These are phyloP conservation scores for Saccharomyces jurei DNA, from an alignment of 805 yeast species.

Conservation along the genomic window DNA sequence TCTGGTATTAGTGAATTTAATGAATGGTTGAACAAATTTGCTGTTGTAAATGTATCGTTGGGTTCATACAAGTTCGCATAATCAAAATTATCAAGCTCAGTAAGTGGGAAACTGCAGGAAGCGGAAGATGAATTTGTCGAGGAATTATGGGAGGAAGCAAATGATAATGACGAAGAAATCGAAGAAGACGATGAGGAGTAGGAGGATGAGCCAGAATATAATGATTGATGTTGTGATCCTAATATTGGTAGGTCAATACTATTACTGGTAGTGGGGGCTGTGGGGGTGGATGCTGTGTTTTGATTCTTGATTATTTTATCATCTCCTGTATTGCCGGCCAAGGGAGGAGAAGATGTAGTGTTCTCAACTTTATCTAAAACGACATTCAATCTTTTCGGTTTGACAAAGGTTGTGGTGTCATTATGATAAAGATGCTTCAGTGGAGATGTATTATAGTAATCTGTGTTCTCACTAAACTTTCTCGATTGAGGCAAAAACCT, in stretches of 20 bases:
- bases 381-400: conserved; percentile 5
- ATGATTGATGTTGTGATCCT: background rate
- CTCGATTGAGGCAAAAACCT: conserved; percentile 13
- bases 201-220: background rate
- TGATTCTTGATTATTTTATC: background rate
- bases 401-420: conserved; percentile 9
- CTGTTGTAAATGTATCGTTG: conserved; percentile 1
- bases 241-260: background rate
- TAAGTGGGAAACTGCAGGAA: background rate
- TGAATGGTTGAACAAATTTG: background rate
- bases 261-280: background rate
- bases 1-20: background rate
- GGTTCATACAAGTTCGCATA: conserved; percentile 1
- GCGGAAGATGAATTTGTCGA: background rate
- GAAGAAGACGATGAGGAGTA: background rate
- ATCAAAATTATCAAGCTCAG: background rate
- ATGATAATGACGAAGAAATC: background rate
- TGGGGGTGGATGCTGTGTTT: background rate
- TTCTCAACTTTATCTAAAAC: background rate
- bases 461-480: conserved; percentile 28
- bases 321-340: background rate
- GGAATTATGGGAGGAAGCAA: background rate
- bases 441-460: conserved; percentile 30
- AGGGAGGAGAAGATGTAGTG: background rate
- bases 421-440: conserved; percentile 27